These are phyloP conservation scores for Heliamphora pulchella DNA, from an alignment of 179 eudicot species.

Conservation along the genomic window DNA sequence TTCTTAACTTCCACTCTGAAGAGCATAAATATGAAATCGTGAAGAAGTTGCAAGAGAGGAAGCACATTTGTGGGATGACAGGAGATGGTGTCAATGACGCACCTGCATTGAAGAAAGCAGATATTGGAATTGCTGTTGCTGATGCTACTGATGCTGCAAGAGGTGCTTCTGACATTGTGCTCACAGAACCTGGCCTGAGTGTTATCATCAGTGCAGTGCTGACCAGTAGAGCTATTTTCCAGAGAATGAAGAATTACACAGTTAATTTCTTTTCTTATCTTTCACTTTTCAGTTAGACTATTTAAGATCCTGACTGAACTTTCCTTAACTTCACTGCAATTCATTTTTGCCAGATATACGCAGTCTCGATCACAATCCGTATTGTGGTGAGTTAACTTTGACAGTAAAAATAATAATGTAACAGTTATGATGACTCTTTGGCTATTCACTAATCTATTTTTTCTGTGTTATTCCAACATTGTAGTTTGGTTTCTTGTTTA, in stretches of 20 bases:
- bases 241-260: slow-evolving; percentile 40
- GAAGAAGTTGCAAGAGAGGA: slow-evolving; percentile 75
- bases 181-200: slow-evolving; percentile 84
- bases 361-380: slow-evolving; percentile 90
- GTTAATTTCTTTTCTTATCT: slow-evolving; percentile 20
- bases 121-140: slow-evolving; percentile 24
- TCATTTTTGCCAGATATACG: slow-evolving; percentile 58
- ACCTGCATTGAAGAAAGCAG: slow-evolving; percentile 84
- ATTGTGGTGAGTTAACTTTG: slow-evolving; percentile 64
- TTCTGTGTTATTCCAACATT: slow-evolving; percentile 7
- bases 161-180: slow-evolving; percentile 84
- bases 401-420: not conserved
- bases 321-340: not conserved
- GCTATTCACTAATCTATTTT: slow-evolving; percentile 6
- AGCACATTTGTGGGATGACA: slow-evolving; percentile 90
- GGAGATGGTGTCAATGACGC: slow-evolving; percentile 97
- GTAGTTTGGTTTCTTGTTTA: slow-evolving; percentile 70
- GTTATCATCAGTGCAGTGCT: slow-evolving; percentile 80
- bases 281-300: not conserved
- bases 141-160: slow-evolving; percentile 98
- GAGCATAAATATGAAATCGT: slow-evolving; percentile 90
- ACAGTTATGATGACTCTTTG: not conserved
- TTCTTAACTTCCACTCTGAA: slow-evolving; percentile 17
- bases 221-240: too few relatives aligned
- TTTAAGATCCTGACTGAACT: slow-evolving; percentile 2